Base-by-base conservation (phyloP, 1,284 basidiomycete genomes). In the Fomitopsis schrenkii region DNA sequence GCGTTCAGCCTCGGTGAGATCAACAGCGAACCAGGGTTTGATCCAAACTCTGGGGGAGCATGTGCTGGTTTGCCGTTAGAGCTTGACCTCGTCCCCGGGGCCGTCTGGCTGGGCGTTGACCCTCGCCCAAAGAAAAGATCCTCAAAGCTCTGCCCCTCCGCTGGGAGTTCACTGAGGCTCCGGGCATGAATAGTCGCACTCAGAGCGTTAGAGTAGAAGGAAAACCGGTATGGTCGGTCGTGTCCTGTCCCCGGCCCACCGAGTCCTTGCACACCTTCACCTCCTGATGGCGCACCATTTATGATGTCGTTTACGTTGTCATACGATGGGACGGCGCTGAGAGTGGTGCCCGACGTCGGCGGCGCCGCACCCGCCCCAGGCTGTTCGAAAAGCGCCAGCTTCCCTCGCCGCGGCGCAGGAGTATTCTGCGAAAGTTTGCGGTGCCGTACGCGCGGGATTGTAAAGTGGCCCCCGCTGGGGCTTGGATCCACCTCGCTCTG, bases 131-230 rank as follows among this genome's bases (percentile, higher is more conserved):
- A 72, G 74, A 99, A 98, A 35, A 99, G 79, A 61, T 98, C 93
- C 68, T 95, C 91, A 70, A 98, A 99, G 0, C 87, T 85, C 75
- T 99, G 97, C 0, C 94, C 94, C 33, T 97, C 95, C 0, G 93
- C 94, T 0, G 97, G 97, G 3, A 99, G 83, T 74, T 99, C 97
- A 60, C 91, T 90, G 14, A 99, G 78, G 64, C 91, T 95, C 10
- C 95, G 84, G 0, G 97, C 94, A 75, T 99, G 97, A 55, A 99
- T 98, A 1, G 97, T 98, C 0, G 94, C 91, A 2, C 91, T 88
- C 54, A 98, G 80, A 1, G 92, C 84, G 71, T 98, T 99, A 17
- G 95, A 98, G 77, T 99, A 99, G 79, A 99, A 99, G 0, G 97
- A 98, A 78, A 99, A 99, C 38, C 97, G 86, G 72, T 98, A 99